A percentile compares a stretch with the other conserved stretches of the same genome.
Evolutionary conservation across 2,329 filamentous ascomycete species (phyloP).

Genomic region (Colletotrichum melonis): DNA sequence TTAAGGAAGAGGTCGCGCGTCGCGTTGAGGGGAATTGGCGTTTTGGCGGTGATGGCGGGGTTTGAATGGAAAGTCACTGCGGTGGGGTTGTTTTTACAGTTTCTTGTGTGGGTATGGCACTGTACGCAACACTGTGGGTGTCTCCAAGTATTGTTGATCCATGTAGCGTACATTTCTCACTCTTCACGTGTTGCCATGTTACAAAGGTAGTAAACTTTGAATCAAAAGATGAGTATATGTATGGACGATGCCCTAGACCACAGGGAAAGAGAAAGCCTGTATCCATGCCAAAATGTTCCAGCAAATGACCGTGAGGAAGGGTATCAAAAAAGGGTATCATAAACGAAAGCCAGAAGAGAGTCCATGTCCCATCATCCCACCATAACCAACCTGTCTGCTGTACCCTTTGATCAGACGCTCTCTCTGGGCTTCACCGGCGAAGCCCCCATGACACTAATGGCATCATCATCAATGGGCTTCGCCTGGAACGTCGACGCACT

Average conservation of each 20-base stretch:
- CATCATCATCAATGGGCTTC: slow-evolving; percentile 43
- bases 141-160: too few relatives aligned
- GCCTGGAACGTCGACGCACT: slow-evolving; percentile 33
- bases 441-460: slow-evolving; percentile 47
- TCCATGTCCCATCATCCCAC: background rate
- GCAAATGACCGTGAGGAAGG: slow-evolving; percentile 4
- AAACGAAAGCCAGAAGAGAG: slow-evolving; percentile 24
- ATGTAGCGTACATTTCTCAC: too few relatives aligned
- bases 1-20: slow-evolving; percentile 2
- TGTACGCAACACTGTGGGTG: too few relatives aligned
- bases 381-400: background rate
- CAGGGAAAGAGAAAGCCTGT: background rate
- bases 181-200: too few relatives aligned
- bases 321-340: slow-evolving; percentile 34
- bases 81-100: background rate
- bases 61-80: background rate
- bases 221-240: background rate
- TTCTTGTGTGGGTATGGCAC: background rate
- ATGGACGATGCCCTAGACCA: background rate
- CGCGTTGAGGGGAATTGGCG: slow-evolving; percentile 10
- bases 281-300: background rate
- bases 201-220: too few relatives aligned
- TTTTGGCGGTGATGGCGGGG: slow-evolving; percentile 24
- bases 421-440: slow-evolving; percentile 53
- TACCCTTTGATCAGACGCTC: slow-evolving; percentile 44